phyloP scores from a whole-genome alignment of 345 rosid genomes.

The Garcia nutans region DNA sequence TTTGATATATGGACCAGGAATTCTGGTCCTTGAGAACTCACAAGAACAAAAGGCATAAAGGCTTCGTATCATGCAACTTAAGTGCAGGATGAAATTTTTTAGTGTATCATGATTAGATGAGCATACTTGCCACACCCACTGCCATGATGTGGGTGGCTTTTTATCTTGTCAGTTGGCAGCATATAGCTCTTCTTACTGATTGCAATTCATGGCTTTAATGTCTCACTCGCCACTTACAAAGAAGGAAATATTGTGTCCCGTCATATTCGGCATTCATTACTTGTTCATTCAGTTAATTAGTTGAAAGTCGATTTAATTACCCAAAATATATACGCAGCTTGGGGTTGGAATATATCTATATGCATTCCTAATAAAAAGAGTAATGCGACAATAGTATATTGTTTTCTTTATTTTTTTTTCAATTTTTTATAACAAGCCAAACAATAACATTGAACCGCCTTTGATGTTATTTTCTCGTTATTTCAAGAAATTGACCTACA shows the following conservation, averaged over 20 bases:
- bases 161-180: slow-evolving; percentile 16
- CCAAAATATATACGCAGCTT: neutral
- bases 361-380: neutral
- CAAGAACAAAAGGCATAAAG: slow-evolving; percentile 52
- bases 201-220: slow-evolving; percentile 3
- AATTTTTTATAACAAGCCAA: too few relatives aligned
- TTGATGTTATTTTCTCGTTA: too few relatives aligned
- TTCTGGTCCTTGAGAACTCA: slow-evolving; percentile 58
- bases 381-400: neutral
- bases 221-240: neutral
- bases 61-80: neutral
- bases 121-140: neutral
- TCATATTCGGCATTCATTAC: slow-evolving; percentile 4
- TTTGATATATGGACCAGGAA: slow-evolving; percentile 71
- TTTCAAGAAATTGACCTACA: too few relatives aligned
- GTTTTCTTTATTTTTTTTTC: neutral
- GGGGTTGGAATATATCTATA: neutral
- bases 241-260: neutral
- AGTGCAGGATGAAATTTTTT: neutral
- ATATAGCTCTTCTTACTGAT: neutral
- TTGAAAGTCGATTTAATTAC: neutral
- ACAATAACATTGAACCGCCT: too few relatives aligned
- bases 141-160: slow-evolving; percentile 22
- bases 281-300: neutral
- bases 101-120: slow-evolving; percentile 12